Evolutionary conservation across 2,329 filamentous ascomycete genomes (phyloP).

Genomic region (Fusarium sp.): DNA sequence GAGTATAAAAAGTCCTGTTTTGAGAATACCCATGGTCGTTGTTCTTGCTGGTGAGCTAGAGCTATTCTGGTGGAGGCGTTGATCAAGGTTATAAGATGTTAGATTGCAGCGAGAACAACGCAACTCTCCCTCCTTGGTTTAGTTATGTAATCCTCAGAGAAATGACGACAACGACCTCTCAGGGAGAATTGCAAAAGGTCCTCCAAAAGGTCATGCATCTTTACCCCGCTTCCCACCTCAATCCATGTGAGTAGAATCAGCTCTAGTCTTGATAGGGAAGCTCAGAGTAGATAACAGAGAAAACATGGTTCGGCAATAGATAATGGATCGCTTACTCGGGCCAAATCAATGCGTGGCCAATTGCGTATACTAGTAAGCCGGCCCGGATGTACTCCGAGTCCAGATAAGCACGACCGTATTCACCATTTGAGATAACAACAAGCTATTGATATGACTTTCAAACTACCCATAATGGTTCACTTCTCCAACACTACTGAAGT

Average conservation of each 20-base stretch:
- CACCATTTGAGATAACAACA: background rate
- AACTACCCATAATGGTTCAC: no score
- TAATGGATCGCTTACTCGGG: no score
- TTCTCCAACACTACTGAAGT: no score
- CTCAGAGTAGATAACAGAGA: background rate
- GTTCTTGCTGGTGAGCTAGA: background rate
- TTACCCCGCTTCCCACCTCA: constrained; percentile 15
- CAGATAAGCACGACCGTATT: no score
- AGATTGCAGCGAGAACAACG: background rate
- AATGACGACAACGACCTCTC: constrained; percentile 18
- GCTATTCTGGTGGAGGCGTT: background rate
- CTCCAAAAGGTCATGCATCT: background rate
- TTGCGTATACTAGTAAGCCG: background rate
- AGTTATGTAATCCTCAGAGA: constrained; percentile 11
- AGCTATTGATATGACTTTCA: background rate
- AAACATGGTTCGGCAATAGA: no score
- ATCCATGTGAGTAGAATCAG: background rate
- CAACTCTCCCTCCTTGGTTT: no score
- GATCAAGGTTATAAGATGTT: background rate
- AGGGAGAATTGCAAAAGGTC: background rate
- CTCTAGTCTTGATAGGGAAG: constrained; percentile 30
- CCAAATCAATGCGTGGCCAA: background rate
- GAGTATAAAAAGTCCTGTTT: background rate
- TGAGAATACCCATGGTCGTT: constrained; percentile 10
- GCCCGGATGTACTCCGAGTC: background rate